Base-by-base conservation (phyloP, 1,284 basidiomycete species). In the Cystobasidium slooffiae region DNA sequence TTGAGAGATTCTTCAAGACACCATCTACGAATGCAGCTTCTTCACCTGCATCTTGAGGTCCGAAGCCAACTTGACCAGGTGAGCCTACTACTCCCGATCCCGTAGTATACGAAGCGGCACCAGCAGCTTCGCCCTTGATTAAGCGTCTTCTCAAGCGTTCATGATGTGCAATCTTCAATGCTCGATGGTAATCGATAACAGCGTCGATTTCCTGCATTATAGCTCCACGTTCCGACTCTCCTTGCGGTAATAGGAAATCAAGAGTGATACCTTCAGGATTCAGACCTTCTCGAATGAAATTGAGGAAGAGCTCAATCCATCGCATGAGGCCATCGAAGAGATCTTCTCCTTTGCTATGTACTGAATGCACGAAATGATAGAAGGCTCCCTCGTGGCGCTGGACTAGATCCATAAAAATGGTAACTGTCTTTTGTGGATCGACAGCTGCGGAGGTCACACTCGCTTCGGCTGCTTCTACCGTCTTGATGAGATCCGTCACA, bases 281-380 rank as follows among this genome's bases (percentile, higher is more conserved):
- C 1, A 97, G 83, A 8, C 95, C 94, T 77, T 95, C 93, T n/a
- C 95, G 90, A 66, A 96, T 88, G 75, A 93, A 88, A 53, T 91
- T 91, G 77, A 99, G 86, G 85, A 98, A 98, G 43, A 93, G 88
- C 83, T 99, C 95, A 80, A 97, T 91, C 97, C 97, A 99, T 65
- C 87, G 88, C 93, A 98, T 97, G 75, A 99, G 88, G 73, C 87
- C 88, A 80, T 94, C 92, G 81, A 99, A 99, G 10, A 99, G 86
- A 6, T 90, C 91, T 79, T 95, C 91, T 53, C 97, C 97, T 82
- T 98, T 98, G 52, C 93, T 91, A 81, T 99, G 97, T 5, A 99
- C 97, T 80, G 97, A 97, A 86, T 99, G 94, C 31, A 99, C 96
- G 82, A 99, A 99, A 75, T 86, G 86, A 85, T 99, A 99, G 85